Evolutionary conservation across 257 asterid species (phyloP).

Genomic region (Lycium barbarum): DNA sequence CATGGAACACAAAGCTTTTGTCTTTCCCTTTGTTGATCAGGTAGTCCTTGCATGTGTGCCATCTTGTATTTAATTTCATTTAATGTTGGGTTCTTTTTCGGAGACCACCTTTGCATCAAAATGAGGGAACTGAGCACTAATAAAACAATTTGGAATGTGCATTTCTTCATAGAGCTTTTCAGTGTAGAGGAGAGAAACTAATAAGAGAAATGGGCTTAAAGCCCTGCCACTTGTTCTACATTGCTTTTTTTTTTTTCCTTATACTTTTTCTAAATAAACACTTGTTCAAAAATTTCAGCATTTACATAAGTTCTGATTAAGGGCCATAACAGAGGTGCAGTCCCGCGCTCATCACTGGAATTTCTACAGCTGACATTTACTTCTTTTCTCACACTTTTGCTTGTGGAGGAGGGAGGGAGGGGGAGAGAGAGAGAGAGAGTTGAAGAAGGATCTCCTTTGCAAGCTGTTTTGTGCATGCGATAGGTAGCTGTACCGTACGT

Average conservation of each 20-base stretch:
- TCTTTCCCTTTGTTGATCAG: background rate
- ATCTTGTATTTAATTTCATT: background rate
- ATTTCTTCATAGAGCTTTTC: background rate
- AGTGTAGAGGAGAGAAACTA: background rate
- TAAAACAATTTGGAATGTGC: background rate
- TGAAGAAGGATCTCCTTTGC: background rate
- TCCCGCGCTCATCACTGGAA: background rate
- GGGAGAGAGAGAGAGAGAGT: background rate
- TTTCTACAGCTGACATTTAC: background rate
- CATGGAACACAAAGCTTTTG: conserved; percentile 85
- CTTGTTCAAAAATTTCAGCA: background rate
- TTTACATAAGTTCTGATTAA: background rate
- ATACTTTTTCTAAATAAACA: background rate
- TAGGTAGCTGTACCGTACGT: background rate
- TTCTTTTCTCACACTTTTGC: background rate
- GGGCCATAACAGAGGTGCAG: background rate
- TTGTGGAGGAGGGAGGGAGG: background rate
- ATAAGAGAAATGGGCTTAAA: background rate
- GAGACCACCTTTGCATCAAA: background rate
- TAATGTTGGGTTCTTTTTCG: background rate
- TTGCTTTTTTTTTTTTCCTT: background rate
- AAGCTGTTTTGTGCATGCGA: background rate
- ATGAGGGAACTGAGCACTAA: background rate
- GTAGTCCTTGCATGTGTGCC: background rate
- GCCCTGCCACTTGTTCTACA: background rate